Conservation (phyloP, 805 yeast genomes). For the Candida pseudofarinosa region DNA sequence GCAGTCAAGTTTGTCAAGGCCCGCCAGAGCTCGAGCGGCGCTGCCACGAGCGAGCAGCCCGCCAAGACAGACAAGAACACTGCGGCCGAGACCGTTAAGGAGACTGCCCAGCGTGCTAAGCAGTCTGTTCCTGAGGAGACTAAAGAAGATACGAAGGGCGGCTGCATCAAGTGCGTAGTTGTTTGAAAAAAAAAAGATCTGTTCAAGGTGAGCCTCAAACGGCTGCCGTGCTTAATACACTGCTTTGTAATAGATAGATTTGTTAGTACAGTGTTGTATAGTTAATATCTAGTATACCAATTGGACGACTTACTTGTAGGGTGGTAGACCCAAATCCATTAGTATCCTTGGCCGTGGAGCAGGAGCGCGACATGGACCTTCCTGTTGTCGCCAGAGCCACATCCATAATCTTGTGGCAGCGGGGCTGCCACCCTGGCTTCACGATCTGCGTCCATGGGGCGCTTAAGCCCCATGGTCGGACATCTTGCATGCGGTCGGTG, state of each 20-base stretch:
- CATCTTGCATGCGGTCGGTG: constrained; percentile 4
- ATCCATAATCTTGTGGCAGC: neutral
- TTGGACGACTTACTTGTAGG: too few species aligned
- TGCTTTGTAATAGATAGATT: too few species aligned
- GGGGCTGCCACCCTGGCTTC: neutral
- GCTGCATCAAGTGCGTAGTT: constrained; percentile 15
- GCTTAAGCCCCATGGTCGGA: neutral
- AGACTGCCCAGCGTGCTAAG: constrained; percentile 6
- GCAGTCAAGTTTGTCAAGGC: constrained; percentile 15
- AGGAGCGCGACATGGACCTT: neutral
- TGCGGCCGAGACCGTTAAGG: constrained; percentile 5
- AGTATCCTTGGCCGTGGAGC: neutral
- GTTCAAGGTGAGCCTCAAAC: too few species aligned
- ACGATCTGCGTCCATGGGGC: neutral
- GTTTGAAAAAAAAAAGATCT: constrained; percentile 14
- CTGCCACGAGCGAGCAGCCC: neutral
- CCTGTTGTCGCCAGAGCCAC: neutral
- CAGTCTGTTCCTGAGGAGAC: constrained; percentile 10
- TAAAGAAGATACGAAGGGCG: constrained; percentile 12
- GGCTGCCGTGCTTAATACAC: too few species aligned
- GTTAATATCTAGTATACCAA: too few species aligned
- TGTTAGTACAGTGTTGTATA: neutral
- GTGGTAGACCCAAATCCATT: neutral
- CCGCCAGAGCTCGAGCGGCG: constrained; percentile 1
- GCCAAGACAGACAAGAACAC: neutral